Evolutionary conservation across 352 stramenopile genomes (phyloP), one percentile per base, ranked within the genome.

Genomic region (Phytophthora idaei): DNA sequence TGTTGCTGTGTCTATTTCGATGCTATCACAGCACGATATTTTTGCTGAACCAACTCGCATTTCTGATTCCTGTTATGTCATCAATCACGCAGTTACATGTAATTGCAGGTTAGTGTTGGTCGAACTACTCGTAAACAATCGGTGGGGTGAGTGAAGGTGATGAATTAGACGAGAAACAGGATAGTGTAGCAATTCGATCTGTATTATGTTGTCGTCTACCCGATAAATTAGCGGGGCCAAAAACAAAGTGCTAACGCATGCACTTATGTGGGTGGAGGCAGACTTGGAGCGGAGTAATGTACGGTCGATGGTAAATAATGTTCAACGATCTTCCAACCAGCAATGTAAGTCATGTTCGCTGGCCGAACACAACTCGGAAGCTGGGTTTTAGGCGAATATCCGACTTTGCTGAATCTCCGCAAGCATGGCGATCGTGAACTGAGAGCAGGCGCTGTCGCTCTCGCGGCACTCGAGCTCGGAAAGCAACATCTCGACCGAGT

Each of bases 391-490:
- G 45, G 60, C 81, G 61, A 92, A 87, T 46, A 92, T 58, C 61
- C 69, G 74, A 70, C 81, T 92, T 53, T 78, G 77, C 65, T 82
- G 77, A 47, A 90, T 81, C 45, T 83, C 67, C 39, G 71, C 67
- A 42, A 88, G 71, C 81, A 90, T 85, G 15, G 71, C 63, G 12
- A 73, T 64, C 15, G 80, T 89, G 34, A 89, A 89, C 63, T 69
- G 67, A 44, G 75, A 68, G 57, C 70, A 77, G 3, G 49, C 44
- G 10, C 48, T 67, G 25, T 63, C 58, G 15, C 49, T 54, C 54
- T 78, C 73, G 56, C 71, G 64, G 31, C 67, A 69, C 57, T 81
- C n/a, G 31, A 67, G 53, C 17, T 72, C 56, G 3, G 85, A 76
- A 11, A 90, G 71, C 60, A 82, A 42, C 44, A 92, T 54, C 51